These are phyloP conservation scores for Rubus parviflorus DNA, from an alignment of 306 rosid species.

Conservation along the genomic window DNA sequence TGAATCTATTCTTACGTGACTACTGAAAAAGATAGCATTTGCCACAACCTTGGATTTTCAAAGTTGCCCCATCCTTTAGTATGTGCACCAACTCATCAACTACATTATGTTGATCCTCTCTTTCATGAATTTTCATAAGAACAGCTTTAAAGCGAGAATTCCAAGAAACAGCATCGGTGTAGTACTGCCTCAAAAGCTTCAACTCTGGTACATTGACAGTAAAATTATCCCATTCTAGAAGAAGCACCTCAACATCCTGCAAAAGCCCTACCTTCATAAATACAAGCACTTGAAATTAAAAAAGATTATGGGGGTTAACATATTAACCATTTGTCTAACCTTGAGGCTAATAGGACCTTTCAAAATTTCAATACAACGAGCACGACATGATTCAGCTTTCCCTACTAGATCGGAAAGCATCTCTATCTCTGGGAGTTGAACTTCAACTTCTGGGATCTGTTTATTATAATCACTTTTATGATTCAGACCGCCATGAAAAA, in stretches of 20 bases:
- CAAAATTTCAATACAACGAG: conserved; percentile 56
- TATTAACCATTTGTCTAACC: conserved; percentile 45
- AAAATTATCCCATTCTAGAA: conserved; percentile 58
- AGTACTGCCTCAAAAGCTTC: conserved; percentile 65
- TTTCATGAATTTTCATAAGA: conserved; percentile 46
- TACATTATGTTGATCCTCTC: conserved; percentile 56
- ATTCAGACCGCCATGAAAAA: not conserved
- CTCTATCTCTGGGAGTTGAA: conserved; percentile 67
- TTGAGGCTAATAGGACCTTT: conserved; percentile 60
- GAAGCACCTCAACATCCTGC: conserved; percentile 69
- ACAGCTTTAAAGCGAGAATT: conserved; percentile 53
- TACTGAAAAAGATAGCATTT: not conserved
- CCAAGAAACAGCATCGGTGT: conserved; percentile 67
- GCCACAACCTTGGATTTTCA: conserved; percentile 76
- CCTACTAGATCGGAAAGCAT: conserved; percentile 55
- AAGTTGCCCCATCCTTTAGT: conserved; percentile 62
- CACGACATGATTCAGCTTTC: conserved; percentile 62
- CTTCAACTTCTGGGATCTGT: conserved; percentile 66
- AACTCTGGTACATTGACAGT: conserved; percentile 70
- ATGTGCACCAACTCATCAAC: conserved; percentile 60
- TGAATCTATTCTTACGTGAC: not conserved
- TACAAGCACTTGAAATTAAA: conserved; percentile 19
- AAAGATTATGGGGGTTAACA: conserved; percentile 8
- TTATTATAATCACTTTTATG: conserved; percentile 24
- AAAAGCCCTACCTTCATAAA: conserved; percentile 33